These are phyloP conservation scores for Hypoxylon trugodes DNA, from an alignment of 495 filamentous ascomycete genomes.

Conservation along the genomic window DNA sequence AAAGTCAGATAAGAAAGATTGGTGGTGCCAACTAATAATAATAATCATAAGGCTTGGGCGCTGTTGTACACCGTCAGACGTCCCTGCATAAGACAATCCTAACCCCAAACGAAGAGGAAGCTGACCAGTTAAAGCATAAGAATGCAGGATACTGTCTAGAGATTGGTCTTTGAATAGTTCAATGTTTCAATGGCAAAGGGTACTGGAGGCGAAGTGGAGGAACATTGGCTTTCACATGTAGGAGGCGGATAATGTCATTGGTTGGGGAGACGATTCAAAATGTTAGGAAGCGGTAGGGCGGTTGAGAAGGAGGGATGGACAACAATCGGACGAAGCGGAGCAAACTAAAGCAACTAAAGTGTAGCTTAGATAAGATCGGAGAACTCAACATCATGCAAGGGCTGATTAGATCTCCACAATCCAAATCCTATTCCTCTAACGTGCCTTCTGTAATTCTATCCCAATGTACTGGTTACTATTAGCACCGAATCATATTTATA, in stretches of 20 bases:
- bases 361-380: conserved; percentile 32
- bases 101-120: background rate
- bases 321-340: conserved; percentile 26
- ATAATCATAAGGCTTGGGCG: conserved; percentile 15
- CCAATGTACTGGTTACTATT: too few relatives aligned
- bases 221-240: conserved; percentile 28
- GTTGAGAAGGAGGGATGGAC: conserved; percentile 1
- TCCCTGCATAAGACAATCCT: conserved; percentile 26
- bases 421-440: conserved; percentile 10
- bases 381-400: conserved; percentile 31
- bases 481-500: too few relatives aligned
- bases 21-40: conserved; percentile 33
- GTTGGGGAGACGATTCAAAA: too few relatives aligned
- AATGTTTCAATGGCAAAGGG: conserved; percentile 14
- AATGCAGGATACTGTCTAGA: conserved; percentile 12
- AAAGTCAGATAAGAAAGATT: background rate
- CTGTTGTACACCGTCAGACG: conserved; percentile 30
- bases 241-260: conserved; percentile 22
- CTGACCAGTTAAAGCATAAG: conserved; percentile 23
- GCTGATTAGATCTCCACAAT: conserved; percentile 21
- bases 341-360: too few relatives aligned
- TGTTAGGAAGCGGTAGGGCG: background rate
- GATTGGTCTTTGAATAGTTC: conserved; percentile 22
- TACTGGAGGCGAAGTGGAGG: conserved; percentile 20
- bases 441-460: too few relatives aligned